Evolutionary conservation across 345 rosid genomes (phyloP).

Genomic region (Aquilaria sinensis): DNA sequence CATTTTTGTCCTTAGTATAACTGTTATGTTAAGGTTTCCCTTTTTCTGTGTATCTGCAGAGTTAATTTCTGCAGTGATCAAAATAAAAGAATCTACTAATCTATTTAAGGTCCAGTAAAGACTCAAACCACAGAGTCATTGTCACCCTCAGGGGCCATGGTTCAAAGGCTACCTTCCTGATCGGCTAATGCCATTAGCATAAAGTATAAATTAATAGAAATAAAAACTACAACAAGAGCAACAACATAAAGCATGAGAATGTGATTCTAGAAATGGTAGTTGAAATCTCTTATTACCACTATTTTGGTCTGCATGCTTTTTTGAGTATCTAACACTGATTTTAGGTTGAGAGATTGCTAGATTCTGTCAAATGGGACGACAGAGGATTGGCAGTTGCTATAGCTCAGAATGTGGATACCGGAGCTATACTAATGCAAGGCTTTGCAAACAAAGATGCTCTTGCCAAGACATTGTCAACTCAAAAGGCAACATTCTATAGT

Average conservation of each 20-base stretch:
- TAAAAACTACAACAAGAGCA: too few species aligned
- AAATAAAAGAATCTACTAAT: too few species aligned
- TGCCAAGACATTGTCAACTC: conserved; percentile 55
- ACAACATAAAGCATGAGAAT: background rate
- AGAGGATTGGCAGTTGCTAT: conserved; percentile 94
- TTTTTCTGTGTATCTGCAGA: too few species aligned
- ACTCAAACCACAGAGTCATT: too few species aligned
- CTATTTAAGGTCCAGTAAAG: too few species aligned
- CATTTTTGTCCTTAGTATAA: too few species aligned
- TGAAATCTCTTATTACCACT: background rate
- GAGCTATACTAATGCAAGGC: conserved; percentile 94
- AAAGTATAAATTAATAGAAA: too few species aligned
- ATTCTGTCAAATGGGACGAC: conserved; percentile 85
- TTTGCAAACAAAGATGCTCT: conserved; percentile 79
- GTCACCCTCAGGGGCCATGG: too few species aligned
- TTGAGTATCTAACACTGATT: conserved; percentile 9
- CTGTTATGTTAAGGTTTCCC: too few species aligned
- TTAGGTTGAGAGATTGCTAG: conserved; percentile 66
- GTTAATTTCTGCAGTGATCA: too few species aligned
- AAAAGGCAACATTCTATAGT: conserved; percentile 90
- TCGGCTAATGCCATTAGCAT: too few species aligned
- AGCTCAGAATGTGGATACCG: conserved; percentile 88
- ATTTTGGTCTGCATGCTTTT: background rate
- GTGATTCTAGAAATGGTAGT: background rate
- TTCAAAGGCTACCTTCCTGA: too few species aligned